Evolutionary conservation across 2,329 filamentous ascomycete species (phyloP).

Genomic region (Colletotrichum gloeosporioides): DNA sequence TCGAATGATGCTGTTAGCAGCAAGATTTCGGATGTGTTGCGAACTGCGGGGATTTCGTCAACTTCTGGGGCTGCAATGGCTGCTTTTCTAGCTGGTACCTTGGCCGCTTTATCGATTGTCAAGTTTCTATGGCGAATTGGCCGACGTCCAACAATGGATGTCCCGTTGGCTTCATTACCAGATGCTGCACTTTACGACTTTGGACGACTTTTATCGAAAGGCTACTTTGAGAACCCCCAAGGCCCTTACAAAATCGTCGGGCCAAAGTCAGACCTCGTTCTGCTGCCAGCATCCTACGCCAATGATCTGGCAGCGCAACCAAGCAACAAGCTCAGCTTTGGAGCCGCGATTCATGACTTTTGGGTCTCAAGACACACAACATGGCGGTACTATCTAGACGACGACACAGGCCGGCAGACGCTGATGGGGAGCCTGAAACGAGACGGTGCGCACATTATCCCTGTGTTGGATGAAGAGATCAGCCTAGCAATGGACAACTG

Average conservation of each 20-base stretch:
- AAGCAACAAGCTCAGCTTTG: neutral
- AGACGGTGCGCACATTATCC: neutral
- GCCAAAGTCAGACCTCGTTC: neutral
- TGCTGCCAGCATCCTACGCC: neutral
- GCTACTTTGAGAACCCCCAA: neutral
- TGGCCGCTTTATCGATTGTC: neutral
- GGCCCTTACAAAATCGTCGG: neutral
- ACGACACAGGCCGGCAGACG: neutral
- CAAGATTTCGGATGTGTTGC: neutral
- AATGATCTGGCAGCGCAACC: neutral
- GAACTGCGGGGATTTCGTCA: neutral
- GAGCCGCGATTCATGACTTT: neutral
- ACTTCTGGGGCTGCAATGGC: neutral
- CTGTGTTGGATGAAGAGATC: neutral
- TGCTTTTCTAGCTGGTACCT: neutral
- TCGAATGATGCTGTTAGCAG: neutral
- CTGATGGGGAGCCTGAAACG: neutral
- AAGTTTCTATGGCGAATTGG: constrained; percentile 13
- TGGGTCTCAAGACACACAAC: neutral
- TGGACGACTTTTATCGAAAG: neutral
- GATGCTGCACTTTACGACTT: neutral
- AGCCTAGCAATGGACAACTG: neutral
- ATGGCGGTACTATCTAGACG: neutral
- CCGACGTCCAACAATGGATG: constrained; percentile 18
- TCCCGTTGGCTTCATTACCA: neutral